Evolutionary conservation across 140 eudicot genomes (phyloP).

Genomic region (Oenanthe javanica): DNA sequence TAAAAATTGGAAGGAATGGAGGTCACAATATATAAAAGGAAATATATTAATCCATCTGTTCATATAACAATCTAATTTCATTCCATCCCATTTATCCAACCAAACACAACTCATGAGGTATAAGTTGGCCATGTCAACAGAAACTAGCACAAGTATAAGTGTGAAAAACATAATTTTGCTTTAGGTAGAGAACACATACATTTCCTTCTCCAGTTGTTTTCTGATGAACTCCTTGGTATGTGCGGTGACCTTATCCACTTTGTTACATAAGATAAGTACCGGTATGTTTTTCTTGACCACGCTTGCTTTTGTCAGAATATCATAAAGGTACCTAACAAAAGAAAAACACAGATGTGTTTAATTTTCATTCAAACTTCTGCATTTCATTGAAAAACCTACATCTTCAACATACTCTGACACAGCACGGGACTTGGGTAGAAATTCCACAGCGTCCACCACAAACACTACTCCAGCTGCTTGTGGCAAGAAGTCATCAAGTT

Average conservation of each 20-base stretch:
- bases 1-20: too few relatives aligned
- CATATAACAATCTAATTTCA: not conserved
- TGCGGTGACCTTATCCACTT: slow-evolving; percentile 89
- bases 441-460: slow-evolving; percentile 91
- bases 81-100: not conserved
- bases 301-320: slow-evolving; percentile 77
- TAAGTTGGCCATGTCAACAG: not conserved
- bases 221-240: slow-evolving; percentile 88
- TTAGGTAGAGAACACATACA: slow-evolving; percentile 34
- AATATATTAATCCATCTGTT: too few relatives aligned
- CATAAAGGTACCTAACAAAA: slow-evolving; percentile 70
- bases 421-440: slow-evolving; percentile 70
- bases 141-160: not conserved
- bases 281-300: slow-evolving; percentile 78
- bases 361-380: slow-evolving; percentile 41
- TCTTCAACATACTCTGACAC: slow-evolving; percentile 79
- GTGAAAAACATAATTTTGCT: not conserved
- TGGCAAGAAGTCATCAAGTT: slow-evolving; percentile 78
- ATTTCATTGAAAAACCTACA: slow-evolving; percentile 67
- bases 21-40: not conserved
- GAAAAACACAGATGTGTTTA: not conserved
- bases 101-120: not conserved
- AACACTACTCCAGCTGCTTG: slow-evolving; percentile 84
- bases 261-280: slow-evolving; percentile 77
- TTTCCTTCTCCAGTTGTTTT: slow-evolving; percentile 88